Base-by-base conservation (phyloP, 768 basidiomycete species). In the Suillus subalutaceus region DNA sequence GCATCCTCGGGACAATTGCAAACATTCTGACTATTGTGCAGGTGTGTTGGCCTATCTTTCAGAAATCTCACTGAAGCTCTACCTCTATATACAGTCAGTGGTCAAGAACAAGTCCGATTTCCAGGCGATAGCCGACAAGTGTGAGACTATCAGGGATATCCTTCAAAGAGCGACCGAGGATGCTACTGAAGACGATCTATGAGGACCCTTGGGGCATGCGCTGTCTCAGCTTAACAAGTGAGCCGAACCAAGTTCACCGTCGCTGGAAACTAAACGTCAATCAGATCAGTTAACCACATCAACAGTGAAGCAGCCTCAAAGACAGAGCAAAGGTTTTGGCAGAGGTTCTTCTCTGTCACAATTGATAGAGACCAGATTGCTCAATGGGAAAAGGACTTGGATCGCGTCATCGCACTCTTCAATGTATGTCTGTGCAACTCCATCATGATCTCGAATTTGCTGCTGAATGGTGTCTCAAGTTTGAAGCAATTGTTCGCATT, bases 201-300 rank as follows among this genome's bases (percentile, higher is more conserved):
- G 2, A 56, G 32, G 38, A 7, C 15, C 20, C 8, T 40, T 63
- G 48, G 32, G 53, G 30, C 10, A 26, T 13, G 46, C 18, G 6
- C 26, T 63, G 18, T 30, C 46, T 5, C n/a, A 23, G 10, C 62
- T 63, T 18, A 63, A 63, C n/a, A 12, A 18, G 62, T 63, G 7
- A 63, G 50, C 8, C 15, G 26, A 6, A 35, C 13, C 13, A 6
- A n/a, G 38, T 52, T 16, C 5, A 18, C 10, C 9, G 15, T 23
- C 13, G 7, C 37, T 4, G 20, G 6, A 16, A 4, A 35, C 32
- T 55, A 16, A 23, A 4, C 4, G 5, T 12, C 12, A 30, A 10
- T 2, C 18, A 63, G 62, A 26, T 38, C 55, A 23, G n/a, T 58
- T 8, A 38, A 23, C 37, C n/a, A 4, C n/a, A 32, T 23, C 6